Conservation (phyloP, 2,329 filamentous ascomycete species). For the Fonsecaea multimorphosa region DNA sequence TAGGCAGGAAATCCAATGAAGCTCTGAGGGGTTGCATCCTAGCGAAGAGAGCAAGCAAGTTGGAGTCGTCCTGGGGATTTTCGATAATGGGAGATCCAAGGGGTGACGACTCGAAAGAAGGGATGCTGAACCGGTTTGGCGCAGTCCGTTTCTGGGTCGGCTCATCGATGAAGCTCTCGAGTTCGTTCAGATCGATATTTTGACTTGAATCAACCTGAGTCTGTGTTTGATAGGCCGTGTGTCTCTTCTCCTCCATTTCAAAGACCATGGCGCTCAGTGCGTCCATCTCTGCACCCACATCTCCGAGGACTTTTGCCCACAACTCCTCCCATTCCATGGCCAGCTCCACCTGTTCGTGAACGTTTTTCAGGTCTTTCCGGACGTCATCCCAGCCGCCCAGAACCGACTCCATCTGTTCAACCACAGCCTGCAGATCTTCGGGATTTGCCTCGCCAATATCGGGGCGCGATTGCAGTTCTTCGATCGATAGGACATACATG, state of each 20-base stretch:
- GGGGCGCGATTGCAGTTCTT: constrained; percentile 78
- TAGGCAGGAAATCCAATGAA: constrained; percentile 92
- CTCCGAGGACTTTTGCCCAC: constrained; percentile 90
- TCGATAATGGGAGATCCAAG: constrained; percentile 51
- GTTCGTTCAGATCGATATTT: constrained; percentile 78
- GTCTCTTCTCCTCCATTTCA: constrained; percentile 95
- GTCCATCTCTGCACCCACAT: constrained; percentile 89
- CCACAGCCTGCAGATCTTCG: constrained; percentile 74
- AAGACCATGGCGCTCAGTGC: constrained; percentile 82
- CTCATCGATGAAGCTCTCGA: constrained; percentile 93
- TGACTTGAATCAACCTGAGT: constrained; percentile 65
- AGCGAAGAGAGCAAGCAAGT: constrained; percentile 86
- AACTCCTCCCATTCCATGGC: constrained; percentile 99
- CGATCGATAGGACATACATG: constrained; percentile 92
- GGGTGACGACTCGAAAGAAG: constrained; percentile 58
- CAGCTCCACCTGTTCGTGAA: constrained; percentile 90
- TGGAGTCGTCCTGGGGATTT: constrained; percentile 78
- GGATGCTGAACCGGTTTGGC: constrained; percentile 70
- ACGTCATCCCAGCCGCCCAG: constrained; percentile 84
- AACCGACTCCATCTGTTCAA: constrained; percentile 88
- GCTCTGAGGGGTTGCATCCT: constrained; percentile 93
- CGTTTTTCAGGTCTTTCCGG: constrained; percentile 73
- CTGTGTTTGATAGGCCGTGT: constrained; percentile 72
- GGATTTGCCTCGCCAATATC: constrained; percentile 76
- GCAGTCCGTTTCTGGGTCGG: constrained; percentile 63